Evolutionary conservation across 1,284 basidiomycete species (phyloP).

Genomic region (Microbotryum saponariae): DNA sequence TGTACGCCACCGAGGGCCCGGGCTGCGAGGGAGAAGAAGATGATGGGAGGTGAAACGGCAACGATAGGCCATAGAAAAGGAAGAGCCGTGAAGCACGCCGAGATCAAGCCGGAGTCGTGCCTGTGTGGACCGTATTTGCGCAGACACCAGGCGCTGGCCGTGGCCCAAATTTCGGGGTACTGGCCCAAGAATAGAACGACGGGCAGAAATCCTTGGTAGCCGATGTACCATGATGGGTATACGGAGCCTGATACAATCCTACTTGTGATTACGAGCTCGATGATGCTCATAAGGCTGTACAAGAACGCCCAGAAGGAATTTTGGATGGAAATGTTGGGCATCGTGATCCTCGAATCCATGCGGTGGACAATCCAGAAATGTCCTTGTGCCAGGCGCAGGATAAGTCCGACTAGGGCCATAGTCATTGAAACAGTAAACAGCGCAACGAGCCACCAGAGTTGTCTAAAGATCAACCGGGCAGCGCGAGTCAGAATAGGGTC

Average conservation of each 20-base stretch:
- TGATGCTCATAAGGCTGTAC: slow-evolving; percentile 8
- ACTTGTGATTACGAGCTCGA: slow-evolving; percentile 3
- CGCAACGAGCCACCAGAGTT: too few relatives aligned
- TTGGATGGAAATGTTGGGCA: slow-evolving; percentile 11
- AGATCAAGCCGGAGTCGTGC: slow-evolving; percentile 1
- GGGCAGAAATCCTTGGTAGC: slow-evolving; percentile 1
- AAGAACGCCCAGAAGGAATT: slow-evolving; percentile 11
- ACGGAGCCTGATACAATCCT: not conserved
- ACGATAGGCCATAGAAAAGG: slow-evolving; percentile 5
- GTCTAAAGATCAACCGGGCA: too few relatives aligned
- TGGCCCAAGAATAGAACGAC: slow-evolving; percentile 11
- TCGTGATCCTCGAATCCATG: slow-evolving; percentile 13
- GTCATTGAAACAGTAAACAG: not conserved
- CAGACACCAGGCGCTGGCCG: slow-evolving; percentile 10
- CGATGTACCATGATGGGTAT: slow-evolving; percentile 2
- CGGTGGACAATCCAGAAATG: slow-evolving; percentile 17
- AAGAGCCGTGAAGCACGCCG: not conserved
- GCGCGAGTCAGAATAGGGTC: too few relatives aligned
- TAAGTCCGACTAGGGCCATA: slow-evolving; percentile 6
- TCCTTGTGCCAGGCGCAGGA: slow-evolving; percentile 7
- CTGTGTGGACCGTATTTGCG: slow-evolving; percentile 12
- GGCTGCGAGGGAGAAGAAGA: slow-evolving; percentile 2
- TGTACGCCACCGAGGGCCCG: slow-evolving; percentile 3
- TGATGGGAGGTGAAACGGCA: slow-evolving; percentile 7
- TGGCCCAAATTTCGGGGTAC: slow-evolving; percentile 16